phyloP scores from a whole-genome alignment of 1,139 yeast species.

The Saccharomyces hybrid region DNA sequence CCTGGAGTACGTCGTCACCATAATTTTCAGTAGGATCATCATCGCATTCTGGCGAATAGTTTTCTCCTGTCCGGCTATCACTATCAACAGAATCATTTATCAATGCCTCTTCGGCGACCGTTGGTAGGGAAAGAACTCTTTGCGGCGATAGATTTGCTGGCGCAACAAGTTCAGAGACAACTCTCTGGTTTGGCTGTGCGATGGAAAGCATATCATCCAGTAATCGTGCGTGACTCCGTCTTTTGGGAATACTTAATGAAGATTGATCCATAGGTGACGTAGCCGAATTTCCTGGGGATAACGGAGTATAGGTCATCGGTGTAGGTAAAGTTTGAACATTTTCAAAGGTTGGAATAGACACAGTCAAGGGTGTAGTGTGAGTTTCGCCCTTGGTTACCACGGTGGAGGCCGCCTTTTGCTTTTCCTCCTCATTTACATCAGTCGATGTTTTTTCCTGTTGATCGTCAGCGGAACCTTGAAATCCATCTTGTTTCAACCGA shows the following conservation, averaged over 20 bases:
- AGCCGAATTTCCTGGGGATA: slow-evolving; percentile 15
- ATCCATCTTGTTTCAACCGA: slow-evolving; percentile 10
- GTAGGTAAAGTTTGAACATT: slow-evolving; percentile 26
- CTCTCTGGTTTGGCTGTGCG: slow-evolving; percentile 14
- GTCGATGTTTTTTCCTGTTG: not conserved
- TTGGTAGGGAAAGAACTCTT: slow-evolving; percentile 24
- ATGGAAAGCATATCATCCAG: not conserved
- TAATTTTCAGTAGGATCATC: slow-evolving; percentile 14
- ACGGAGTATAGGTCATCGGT: slow-evolving; percentile 27
- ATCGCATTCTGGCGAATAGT: slow-evolving; percentile 8
- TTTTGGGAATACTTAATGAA: slow-evolving; percentile 12
- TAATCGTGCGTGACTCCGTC: slow-evolving; percentile 8
- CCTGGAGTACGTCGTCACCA: slow-evolving; percentile 17
- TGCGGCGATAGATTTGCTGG: slow-evolving; percentile 15
- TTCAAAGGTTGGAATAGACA: slow-evolving; percentile 19
- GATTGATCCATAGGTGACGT: slow-evolving; percentile 12
- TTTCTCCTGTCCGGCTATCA: slow-evolving; percentile 16
- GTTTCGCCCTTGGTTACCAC: not conserved
- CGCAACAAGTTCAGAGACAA: slow-evolving; percentile 23
- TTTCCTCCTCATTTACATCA: not conserved
- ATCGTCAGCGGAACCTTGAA: not conserved
- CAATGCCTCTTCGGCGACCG: slow-evolving; percentile 18
- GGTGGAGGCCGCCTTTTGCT: not conserved
- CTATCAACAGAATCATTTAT: slow-evolving; percentile 3
- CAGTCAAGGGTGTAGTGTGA: slow-evolving; percentile 14